Evolutionary conservation across 495 filamentous ascomycete species (phyloP).

Genomic region (Podospora sp.): DNA sequence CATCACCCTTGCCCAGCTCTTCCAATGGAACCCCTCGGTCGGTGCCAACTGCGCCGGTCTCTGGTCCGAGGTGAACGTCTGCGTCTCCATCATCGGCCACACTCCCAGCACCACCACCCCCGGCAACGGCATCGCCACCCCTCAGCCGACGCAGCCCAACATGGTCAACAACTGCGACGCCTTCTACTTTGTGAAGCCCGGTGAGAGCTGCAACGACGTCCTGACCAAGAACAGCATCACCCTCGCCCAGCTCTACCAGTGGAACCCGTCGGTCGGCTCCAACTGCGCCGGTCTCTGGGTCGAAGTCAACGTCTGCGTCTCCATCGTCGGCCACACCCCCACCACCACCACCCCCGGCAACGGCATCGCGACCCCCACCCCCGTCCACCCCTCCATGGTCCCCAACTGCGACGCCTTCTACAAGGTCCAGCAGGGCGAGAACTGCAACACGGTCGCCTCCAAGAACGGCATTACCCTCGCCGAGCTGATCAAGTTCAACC

Average conservation of each 20-base stretch:
- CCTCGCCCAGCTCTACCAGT: not conserved
- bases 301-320: not conserved
- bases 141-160: conserved; percentile 3
- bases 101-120: not conserved
- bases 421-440: conserved; percentile 44
- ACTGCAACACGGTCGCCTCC: conserved; percentile 43
- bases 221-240: conserved; percentile 17
- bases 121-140: not conserved
- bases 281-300: not conserved
- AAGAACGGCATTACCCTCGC: conserved; percentile 34
- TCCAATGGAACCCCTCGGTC: conserved; percentile 6
- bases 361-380: conserved; percentile 36
- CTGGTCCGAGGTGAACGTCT: not conserved
- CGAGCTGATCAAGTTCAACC: conserved; percentile 41
- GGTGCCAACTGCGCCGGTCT: not conserved
- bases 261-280: not conserved
- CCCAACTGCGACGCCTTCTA: conserved; percentile 49
- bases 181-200: not conserved
- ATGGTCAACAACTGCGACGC: conserved; percentile 1
- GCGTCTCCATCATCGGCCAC: not conserved
- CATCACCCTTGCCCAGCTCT: conserved; percentile 14
- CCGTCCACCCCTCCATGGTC: conserved; percentile 42
- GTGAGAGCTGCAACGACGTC: not conserved
- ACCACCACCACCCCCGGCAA: conserved; percentile 18
- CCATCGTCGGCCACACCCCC: not conserved